Base-by-base conservation (phyloP, 495 filamentous ascomycete genomes). In the Neurospora terricola region DNA sequence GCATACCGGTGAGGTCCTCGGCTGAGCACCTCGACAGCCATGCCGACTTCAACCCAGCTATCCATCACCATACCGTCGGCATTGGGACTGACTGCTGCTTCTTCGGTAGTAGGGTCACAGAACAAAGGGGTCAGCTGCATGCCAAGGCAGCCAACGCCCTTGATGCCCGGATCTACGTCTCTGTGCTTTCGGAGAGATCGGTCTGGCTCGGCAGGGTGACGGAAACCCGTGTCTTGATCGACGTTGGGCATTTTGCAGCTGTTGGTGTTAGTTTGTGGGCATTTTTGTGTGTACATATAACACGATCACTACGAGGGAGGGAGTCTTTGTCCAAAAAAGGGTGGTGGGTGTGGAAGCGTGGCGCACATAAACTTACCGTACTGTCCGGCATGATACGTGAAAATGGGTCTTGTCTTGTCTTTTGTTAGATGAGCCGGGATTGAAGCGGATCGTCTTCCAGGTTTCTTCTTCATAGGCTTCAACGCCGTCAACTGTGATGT, bases 181-280 rank as follows among this genome's bases (percentile, higher is more conserved):
- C 94, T 86, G 81, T 90, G 92, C 21, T 82, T 85, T 71, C 90
- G 85, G 79, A 97, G 79, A 14, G 93, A 91, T 42, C 81, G 82
- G 81, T 94, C 91, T 18, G 94, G 94, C 82, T 98, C 91, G 7
- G 81, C 83, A 3, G 80, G 79, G 79, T 97, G 92, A 70, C 88
- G 86, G n/a, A 87, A 76, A 0, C 93, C 95, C 3, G 88, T 93
- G 23, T 84, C 84, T 18, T 87, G 93, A 81, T 97, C 87, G 3
- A 94, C 91, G 77, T 97, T 97, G 6, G 94, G 94, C 72, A 97
- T 79, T 70, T 89, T 90, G 80, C 94, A 97, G 38, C 94, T 89
- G 68, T 18, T 23, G 23, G 18, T n/a, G 40, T 40, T 39, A 74
- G 45, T 38, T n/a, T 10, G 14, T 16, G n/a, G 37, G 70, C 10